Evolutionary conservation across 202 grass and related monocot species (phyloP).

Genomic region (Setaria italica): DNA sequence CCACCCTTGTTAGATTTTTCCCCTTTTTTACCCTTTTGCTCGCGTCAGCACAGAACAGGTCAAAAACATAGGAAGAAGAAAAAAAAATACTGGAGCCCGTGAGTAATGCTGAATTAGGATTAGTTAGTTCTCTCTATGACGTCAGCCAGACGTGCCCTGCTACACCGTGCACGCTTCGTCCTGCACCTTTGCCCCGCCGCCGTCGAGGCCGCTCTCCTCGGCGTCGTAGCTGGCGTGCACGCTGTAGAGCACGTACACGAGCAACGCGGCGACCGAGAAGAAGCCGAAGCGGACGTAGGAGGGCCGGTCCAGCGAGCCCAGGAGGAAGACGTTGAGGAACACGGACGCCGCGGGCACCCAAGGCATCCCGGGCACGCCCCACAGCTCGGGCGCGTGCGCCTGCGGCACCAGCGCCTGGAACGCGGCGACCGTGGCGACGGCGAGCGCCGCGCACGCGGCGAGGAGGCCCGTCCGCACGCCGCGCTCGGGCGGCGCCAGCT

Average conservation of each 20-base stretch:
- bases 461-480: slow-evolving; percentile 46
- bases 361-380: slow-evolving; percentile 94
- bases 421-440: slow-evolving; percentile 48
- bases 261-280: slow-evolving; percentile 62
- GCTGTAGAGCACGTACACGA: slow-evolving; percentile 82
- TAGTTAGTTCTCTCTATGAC: slow-evolving; percentile 1
- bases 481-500: slow-evolving; percentile 48
- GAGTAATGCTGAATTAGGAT: neutral
- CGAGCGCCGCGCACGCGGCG: slow-evolving; percentile 46
- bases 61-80: slow-evolving; percentile 33
- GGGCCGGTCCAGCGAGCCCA: slow-evolving; percentile 67
- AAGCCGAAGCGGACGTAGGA: slow-evolving; percentile 81
- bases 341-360: slow-evolving; percentile 87
- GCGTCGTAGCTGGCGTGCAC: slow-evolving; percentile 85
- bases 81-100: slow-evolving; percentile 1
- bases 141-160: slow-evolving; percentile 5
- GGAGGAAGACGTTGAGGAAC: slow-evolving; percentile 90
- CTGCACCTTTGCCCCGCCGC: slow-evolving; percentile 52
- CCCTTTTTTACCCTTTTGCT: slow-evolving; percentile 25
- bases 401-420: slow-evolving; percentile 81
- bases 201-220: slow-evolving; percentile 63
- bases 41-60: neutral
- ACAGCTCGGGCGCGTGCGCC: slow-evolving; percentile 60
- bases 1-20: slow-evolving; percentile 30
- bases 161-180: slow-evolving; percentile 55